Base-by-base conservation (phyloP, 2,329 filamentous ascomycete genomes). In the Cladosporium sp. region DNA sequence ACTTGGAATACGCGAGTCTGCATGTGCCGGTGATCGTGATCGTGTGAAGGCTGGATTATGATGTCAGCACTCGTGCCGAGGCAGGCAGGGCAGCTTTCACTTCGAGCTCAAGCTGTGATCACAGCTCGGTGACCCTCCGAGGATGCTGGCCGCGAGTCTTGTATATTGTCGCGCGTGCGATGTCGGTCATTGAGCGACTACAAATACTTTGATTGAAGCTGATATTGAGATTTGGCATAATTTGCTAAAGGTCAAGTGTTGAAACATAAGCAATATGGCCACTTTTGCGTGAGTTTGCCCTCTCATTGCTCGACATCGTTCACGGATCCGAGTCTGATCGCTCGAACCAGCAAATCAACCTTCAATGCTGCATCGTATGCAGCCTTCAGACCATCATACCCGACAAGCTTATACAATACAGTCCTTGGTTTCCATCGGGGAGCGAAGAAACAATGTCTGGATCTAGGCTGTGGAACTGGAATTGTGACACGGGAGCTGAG, bases 381-480 rank as follows among this genome's bases (percentile, higher is more conserved):
- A 44, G 80, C 85, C 28, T 86, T 87, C 73, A 83, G 87, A 18
- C 87, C 87, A 18, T 79, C 80, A 30, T 90, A 89, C 73, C 86
- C 87, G 7, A 73, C 80, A 10, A 78, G 78, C 24, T 78, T 90
- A 34, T 88, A 84, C 76, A 79, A 80, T 61, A 82, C 78, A 21
- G 76, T 89, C 11, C 79, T 89, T 14, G 73, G 74, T 26, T 88
- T 85, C 74, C 86, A 89, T 74, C 77, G 79, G 28, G 77, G 78
- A 4, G 72, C 78, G 71, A 67, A 73, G 11, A 73, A 72, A 2
- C 72, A 78, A 24, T 78, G 78, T 62, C 74, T 90, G 10, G 88
- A 90, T 73, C 78, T 90, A n/a, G 88, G 88, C 59, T 87, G 85
- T 70, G 88, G 88, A 3, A 87, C 88, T 67, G 88, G 87, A 26